Evolutionary conservation across 345 rosid species (phyloP).

Genomic region (Linum tenue): DNA sequence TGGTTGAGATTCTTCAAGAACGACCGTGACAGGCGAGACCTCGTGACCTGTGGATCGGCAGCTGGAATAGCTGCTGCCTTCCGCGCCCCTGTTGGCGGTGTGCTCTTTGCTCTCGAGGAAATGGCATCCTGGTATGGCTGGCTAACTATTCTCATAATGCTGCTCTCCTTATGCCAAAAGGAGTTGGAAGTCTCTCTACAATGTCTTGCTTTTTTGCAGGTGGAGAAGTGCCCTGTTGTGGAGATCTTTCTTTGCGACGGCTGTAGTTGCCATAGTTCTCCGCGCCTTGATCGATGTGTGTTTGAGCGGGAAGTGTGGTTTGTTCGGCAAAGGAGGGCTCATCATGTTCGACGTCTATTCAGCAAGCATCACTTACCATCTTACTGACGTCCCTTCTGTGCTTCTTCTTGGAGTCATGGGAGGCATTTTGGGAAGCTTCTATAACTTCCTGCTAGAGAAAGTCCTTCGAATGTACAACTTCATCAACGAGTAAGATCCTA

Average conservation of each 20-base stretch:
- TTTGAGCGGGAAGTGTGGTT: constrained; percentile 69
- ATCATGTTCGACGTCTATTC: constrained; percentile 86
- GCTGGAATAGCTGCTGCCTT: constrained; percentile 94
- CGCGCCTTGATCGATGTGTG: constrained; percentile 84
- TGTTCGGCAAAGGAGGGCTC: constrained; percentile 89
- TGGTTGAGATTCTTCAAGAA: constrained; percentile 74
- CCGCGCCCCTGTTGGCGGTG: constrained; percentile 92
- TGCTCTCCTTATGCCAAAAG: not conserved
- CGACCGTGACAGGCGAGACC: constrained; percentile 82
- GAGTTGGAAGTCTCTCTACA: not conserved
- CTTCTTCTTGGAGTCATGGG: constrained; percentile 78
- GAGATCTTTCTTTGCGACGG: constrained; percentile 88
- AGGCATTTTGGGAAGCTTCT: constrained; percentile 74
- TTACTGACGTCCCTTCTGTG: constrained; percentile 63
- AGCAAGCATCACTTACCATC: constrained; percentile 52
- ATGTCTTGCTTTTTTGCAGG: constrained; percentile 28
- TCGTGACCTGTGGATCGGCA: constrained; percentile 90
- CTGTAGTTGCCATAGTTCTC: constrained; percentile 75
- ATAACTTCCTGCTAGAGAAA: constrained; percentile 60
- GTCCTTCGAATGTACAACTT: constrained; percentile 61
- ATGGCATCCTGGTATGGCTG: constrained; percentile 82
- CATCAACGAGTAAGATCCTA: constrained; percentile 59
- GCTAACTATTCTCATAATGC: not conserved
- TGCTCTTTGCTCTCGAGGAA: constrained; percentile 84
- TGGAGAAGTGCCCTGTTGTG: constrained; percentile 90